phyloP scores from a whole-genome alignment of 106 monocot genomes.

The Acanthochlamys bracteata region DNA sequence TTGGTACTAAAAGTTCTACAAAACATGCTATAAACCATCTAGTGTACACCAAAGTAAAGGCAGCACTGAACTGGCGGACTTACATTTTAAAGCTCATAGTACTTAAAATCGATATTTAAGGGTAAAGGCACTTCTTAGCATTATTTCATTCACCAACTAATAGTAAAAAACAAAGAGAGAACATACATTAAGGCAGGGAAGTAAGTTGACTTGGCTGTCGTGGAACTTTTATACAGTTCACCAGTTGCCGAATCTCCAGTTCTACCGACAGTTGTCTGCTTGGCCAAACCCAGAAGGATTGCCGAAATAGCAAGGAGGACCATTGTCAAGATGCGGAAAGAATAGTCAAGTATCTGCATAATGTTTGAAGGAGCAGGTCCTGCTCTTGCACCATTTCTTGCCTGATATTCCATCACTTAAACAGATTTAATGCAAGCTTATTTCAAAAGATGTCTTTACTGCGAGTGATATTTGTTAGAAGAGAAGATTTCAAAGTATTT shows the following conservation, averaged over 20 bases:
- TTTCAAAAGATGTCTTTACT: too few relatives aligned
- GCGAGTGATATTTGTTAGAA: too few relatives aligned
- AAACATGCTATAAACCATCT: too few relatives aligned
- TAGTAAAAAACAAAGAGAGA: neutral
- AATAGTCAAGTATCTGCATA: neutral
- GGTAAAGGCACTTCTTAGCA: neutral
- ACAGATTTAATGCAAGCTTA: too few relatives aligned
- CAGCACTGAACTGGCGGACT: too few relatives aligned
- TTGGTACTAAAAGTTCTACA: too few relatives aligned
- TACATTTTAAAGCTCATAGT: too few relatives aligned
- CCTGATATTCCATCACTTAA: neutral
- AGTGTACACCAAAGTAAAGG: too few relatives aligned
- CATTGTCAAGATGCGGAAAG: neutral
- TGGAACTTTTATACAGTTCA: neutral
- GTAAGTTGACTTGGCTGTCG: neutral
- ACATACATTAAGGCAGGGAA: neutral
- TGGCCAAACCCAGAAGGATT: neutral
- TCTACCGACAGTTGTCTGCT: neutral
- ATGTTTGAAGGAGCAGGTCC: neutral
- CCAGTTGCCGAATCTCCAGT: neutral
- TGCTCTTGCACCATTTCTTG: neutral
- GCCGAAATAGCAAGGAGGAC: neutral
- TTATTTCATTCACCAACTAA: neutral
- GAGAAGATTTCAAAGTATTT: too few relatives aligned
- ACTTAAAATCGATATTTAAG: neutral